These are phyloP conservation scores for Plasmodium fragile DNA, from an alignment of 169 alveolate species.

Conservation along the genomic window DNA sequence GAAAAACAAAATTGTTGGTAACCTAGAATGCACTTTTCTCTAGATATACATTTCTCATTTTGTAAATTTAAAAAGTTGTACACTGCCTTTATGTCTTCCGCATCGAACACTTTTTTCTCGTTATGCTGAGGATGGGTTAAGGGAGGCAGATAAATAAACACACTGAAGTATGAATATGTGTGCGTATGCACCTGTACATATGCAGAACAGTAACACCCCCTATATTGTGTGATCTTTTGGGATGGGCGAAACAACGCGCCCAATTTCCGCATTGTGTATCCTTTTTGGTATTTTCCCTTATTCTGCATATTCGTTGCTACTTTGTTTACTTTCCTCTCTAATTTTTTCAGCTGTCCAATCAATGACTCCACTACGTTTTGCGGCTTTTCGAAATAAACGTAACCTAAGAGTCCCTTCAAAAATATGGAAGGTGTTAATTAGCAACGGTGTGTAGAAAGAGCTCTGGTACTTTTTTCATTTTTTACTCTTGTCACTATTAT, in stretches of 20 bases:
- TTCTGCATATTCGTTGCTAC: neutral
- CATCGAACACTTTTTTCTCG: constrained; percentile 15
- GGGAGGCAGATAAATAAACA: neutral
- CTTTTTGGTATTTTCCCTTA: neutral
- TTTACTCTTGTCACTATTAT: constrained; percentile 1
- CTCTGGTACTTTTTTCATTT: neutral
- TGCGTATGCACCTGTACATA: constrained; percentile 1
- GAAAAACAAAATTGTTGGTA: neutral
- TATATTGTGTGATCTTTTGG: neutral
- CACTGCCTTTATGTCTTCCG: constrained; percentile 42
- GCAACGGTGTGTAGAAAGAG: neutral
- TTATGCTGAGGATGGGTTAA: neutral
- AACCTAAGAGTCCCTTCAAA: constrained; percentile 42
- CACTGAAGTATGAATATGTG: neutral
- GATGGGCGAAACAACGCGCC: neutral
- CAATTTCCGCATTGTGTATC: neutral
- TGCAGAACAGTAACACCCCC: neutral
- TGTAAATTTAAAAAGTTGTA: constrained; percentile 52
- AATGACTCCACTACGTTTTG: constrained; percentile 47
- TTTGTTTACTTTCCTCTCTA: constrained; percentile 48
- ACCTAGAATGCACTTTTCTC: constrained; percentile 71
- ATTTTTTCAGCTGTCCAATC: constrained; percentile 38
- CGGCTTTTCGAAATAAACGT: constrained; percentile 54
- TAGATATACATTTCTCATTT: constrained; percentile 58
- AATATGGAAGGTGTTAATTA: neutral